Evolutionary conservation across 768 basidiomycete species (phyloP).

Genomic region (Naganishia kalamii): DNA sequence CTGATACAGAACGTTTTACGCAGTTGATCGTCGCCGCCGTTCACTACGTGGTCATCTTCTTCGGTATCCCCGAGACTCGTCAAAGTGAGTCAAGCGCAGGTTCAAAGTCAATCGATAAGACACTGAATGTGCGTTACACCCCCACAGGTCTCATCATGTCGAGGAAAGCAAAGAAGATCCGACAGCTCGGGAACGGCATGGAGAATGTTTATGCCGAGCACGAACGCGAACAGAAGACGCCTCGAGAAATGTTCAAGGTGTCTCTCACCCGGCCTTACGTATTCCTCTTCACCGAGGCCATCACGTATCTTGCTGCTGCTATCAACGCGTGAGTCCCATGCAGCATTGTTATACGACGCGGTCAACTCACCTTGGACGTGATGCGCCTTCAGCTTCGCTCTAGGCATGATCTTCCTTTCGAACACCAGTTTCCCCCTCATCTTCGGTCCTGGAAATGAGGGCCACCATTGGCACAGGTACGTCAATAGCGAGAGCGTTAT

Average conservation of each 20-base stretch:
- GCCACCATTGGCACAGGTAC: slow-evolving; percentile 33
- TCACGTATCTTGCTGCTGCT: slow-evolving; percentile 35
- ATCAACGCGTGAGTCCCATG: slow-evolving; percentile 29
- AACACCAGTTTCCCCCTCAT: slow-evolving; percentile 37
- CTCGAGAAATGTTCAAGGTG: slow-evolving; percentile 32
- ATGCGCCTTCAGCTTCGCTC: slow-evolving; percentile 22
- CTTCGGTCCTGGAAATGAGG: slow-evolving; percentile 33
- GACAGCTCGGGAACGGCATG: slow-evolving; percentile 24
- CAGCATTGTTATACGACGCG: not conserved
- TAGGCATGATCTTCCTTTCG: slow-evolving; percentile 38
- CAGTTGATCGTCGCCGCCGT: slow-evolving; percentile 31
- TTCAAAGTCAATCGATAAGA: not conserved
- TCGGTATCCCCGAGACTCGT: slow-evolving; percentile 33
- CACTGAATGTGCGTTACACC: not conserved
- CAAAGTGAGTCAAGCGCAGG: not conserved
- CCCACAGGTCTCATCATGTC: slow-evolving; percentile 17
- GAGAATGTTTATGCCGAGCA: slow-evolving; percentile 26
- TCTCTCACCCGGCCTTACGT: slow-evolving; percentile 37
- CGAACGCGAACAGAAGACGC: slow-evolving; percentile 14
- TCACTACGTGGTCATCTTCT: slow-evolving; percentile 29
- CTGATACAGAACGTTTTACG: not conserved
- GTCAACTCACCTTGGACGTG: not conserved
- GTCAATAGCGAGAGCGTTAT: not conserved
- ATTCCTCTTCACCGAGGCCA: slow-evolving; percentile 39
- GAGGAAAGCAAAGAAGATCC: slow-evolving; percentile 25